These are phyloP conservation scores for Schizophyllum amplum DNA, from an alignment of 1,284 basidiomycete species.

Conservation along the genomic window DNA sequence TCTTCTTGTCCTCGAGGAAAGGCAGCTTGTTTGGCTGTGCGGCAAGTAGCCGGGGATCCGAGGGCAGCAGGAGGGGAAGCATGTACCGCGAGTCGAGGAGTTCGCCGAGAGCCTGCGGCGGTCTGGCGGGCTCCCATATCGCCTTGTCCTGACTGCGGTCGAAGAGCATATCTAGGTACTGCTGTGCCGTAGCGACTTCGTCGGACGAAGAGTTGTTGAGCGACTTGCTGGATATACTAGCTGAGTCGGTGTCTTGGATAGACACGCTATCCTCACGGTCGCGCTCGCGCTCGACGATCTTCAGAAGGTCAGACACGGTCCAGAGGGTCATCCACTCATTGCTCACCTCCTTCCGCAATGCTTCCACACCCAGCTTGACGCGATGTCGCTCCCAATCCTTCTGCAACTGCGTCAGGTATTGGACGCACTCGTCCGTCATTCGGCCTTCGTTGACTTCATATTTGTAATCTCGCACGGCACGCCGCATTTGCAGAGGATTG, in stretches of 20 bases:
- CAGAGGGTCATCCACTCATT: conserved; percentile 1
- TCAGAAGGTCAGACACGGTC: conserved; percentile 3
- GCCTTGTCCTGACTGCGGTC: conserved; percentile 56
- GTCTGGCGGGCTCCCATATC: conserved; percentile 67
- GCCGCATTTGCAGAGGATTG: conserved; percentile 92
- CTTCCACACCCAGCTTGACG: conserved; percentile 75
- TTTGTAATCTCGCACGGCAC: conserved; percentile 89
- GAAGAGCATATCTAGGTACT: conserved; percentile 72
- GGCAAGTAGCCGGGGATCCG: conserved; percentile 68
- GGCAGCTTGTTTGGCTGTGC: conserved; percentile 50
- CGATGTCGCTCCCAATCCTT: conserved; percentile 93
- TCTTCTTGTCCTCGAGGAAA: conserved; percentile 27
- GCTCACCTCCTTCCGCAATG: conserved; percentile 69
- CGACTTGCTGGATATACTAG: conserved; percentile 13
- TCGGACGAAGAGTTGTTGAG: conserved; percentile 23
- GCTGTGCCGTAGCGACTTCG: conserved; percentile 33
- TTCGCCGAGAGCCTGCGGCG: conserved; percentile 80
- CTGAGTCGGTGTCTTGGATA: conserved; percentile 35
- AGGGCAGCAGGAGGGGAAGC: conserved; percentile 83
- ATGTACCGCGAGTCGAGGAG: conserved; percentile 86
- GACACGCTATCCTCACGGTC: conserved; percentile 50
- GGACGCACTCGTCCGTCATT: conserved; percentile 92
- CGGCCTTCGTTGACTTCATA: conserved; percentile 89
- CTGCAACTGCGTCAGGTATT: conserved; percentile 90
- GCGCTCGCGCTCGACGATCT: conserved; percentile 62